These are phyloP conservation scores for Hanseniaspora taiwanica DNA, from an alignment of 805 yeast genomes.

Conservation along the genomic window DNA sequence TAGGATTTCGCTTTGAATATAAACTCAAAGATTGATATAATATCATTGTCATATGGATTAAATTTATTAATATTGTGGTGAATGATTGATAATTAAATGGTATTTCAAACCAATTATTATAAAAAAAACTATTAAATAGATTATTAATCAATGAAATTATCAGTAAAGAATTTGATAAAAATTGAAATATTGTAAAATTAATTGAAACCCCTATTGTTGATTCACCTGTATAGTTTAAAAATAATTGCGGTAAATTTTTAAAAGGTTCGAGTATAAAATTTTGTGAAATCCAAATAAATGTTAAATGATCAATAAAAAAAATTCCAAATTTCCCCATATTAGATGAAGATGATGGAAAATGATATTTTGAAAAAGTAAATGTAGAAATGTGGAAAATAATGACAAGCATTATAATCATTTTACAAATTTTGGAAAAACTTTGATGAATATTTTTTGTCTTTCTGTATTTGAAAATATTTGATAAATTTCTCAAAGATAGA, in stretches of 20 bases:
- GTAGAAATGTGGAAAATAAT: conserved; percentile 11
- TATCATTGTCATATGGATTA: conserved; percentile 9
- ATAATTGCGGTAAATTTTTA: conserved; percentile 29
- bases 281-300: conserved; percentile 28
- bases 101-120: conserved; percentile 7
- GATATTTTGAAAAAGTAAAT: conserved; percentile 6
- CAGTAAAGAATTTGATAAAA: background rate
- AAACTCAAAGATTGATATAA: conserved; percentile 18
- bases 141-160: background rate
- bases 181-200: conserved; percentile 11
- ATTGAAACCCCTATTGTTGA: conserved; percentile 21
- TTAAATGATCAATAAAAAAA: conserved; percentile 28
- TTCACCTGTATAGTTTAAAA: conserved; percentile 27
- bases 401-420: conserved; percentile 2
- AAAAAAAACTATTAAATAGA: background rate
- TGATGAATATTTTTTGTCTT: conserved; percentile 27
- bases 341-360: no score
- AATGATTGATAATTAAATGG: conserved; percentile 17
- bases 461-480: conserved; percentile 19
- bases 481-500: conserved; percentile 11
- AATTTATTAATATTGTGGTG: conserved; percentile 9
- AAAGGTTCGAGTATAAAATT: conserved; percentile 13
- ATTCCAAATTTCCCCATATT: conserved; percentile 22
- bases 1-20: conserved; percentile 13
- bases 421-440: conserved; percentile 19